Base-by-base conservation (phyloP, 331 rosid genomes). In the Prunus yedoensis region DNA sequence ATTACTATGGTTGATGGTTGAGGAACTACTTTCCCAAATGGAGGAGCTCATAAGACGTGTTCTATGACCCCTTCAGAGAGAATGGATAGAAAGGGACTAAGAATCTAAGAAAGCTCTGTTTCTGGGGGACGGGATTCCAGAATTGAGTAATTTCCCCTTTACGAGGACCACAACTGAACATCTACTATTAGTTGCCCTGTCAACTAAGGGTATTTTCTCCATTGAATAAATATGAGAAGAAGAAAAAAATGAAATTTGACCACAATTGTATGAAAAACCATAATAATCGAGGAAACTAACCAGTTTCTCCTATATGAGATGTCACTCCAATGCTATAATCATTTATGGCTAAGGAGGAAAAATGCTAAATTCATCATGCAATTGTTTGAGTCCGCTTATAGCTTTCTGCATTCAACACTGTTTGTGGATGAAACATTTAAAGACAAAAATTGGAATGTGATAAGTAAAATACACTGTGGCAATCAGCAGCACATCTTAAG, bases 321-420 rank as follows among this genome's bases (percentile, higher is more conserved):
- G 20, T 8, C 66, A 60, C 32, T 27, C 66, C 23, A 60, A 60
- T 28, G n/a, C 66, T 60, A 25, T 27, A 60, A 35, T 35, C 41
- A 5, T 35, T 6, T 35, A 35, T 35, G 41, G 41, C 41, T 6
- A 9, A 30, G 13, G 21, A 46, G 25, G 2, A 3, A 35, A 32
- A 16, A 30, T 8, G 47, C 23, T 63, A 14, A 35, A 20, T 54
- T 71, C 35, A 20, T 45, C n/a, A 3, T 32, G 70, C 20, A 21
- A 23, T 41, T 32, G 17, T 17, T 18, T 18, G 6, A 58, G 32
- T 17, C 45, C 53, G 11, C 50, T 53, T 41, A 17, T 21, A 52
- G 60, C 27, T 62, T 35, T 54, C 66, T 28, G 53, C 57, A 52
- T 56, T 38, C 67, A 20, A 51, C 20, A 62, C 71, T 78, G 72